Evolutionary conservation across 108 stramenopile species (phyloP).

Genomic region (Discostella pseudostelligera): DNA sequence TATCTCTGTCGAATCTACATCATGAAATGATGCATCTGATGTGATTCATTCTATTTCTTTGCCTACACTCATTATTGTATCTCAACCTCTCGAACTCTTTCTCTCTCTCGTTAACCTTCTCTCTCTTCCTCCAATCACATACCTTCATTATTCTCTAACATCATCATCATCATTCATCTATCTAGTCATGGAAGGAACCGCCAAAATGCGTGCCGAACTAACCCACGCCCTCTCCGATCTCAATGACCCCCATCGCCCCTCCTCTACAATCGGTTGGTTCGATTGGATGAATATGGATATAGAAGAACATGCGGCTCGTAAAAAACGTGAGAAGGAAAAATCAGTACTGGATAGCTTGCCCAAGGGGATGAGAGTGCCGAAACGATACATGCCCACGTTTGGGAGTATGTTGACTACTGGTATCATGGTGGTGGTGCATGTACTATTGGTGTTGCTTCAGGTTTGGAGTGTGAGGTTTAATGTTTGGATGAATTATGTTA

Average conservation of each 20-base stretch:
- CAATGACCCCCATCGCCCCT: constrained; percentile 72
- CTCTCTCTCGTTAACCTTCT: neutral
- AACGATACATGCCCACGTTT: constrained; percentile 74
- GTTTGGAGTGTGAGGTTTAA: constrained; percentile 93
- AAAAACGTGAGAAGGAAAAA: constrained; percentile 75
- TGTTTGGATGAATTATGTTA: constrained; percentile 83
- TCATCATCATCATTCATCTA: neutral
- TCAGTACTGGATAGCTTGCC: constrained; percentile 74
- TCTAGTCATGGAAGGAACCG: constrained; percentile 83
- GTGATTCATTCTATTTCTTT: neutral
- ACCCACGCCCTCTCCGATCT: constrained; percentile 78
- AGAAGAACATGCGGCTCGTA: constrained; percentile 83
- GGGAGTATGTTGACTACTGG: constrained; percentile 74
- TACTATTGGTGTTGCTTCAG: constrained; percentile 87
- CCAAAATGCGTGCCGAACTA: constrained; percentile 77
- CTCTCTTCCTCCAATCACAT: neutral
- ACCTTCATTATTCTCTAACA: neutral
- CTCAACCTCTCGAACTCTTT: neutral
- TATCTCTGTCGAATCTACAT: no score
- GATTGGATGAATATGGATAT: constrained; percentile 89
- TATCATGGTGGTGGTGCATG: constrained; percentile 75
- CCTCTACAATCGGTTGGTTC: constrained; percentile 71
- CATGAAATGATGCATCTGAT: neutral
- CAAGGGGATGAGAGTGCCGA: constrained; percentile 79
- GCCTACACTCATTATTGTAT: neutral